phyloP scores from a whole-genome alignment of 1,139 yeast species.

The Yamadazyma dushanensis region DNA sequence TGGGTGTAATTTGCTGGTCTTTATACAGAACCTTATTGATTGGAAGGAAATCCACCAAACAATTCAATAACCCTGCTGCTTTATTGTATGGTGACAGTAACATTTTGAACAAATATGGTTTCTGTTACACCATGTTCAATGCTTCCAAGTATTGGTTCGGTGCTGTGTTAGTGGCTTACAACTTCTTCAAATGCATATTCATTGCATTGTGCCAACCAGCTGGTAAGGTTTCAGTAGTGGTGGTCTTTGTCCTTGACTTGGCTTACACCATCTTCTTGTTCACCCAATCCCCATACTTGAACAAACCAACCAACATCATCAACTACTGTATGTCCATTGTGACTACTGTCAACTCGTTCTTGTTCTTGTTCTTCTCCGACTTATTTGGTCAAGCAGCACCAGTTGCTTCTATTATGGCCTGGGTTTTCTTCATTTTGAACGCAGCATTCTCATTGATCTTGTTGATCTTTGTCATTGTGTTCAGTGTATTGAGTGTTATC shows the following conservation, averaged over 20 bases:
- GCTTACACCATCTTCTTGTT: slow-evolving; percentile 59
- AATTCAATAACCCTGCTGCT: slow-evolving; percentile 74
- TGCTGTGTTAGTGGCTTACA: slow-evolving; percentile 52
- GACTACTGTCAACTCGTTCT: slow-evolving; percentile 65
- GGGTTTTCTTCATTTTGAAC: slow-evolving; percentile 74
- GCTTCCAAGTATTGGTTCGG: slow-evolving; percentile 81
- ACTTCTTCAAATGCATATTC: slow-evolving; percentile 59
- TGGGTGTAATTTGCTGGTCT: slow-evolving; percentile 59
- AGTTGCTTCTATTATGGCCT: slow-evolving; percentile 75
- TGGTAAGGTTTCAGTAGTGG: slow-evolving; percentile 69
- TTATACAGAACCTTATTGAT: slow-evolving; percentile 56
- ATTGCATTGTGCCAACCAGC: slow-evolving; percentile 69
- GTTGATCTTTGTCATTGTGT: slow-evolving; percentile 59
- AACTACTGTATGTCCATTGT: slow-evolving; percentile 66
- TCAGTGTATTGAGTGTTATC: slow-evolving; percentile 54
- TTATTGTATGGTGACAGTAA: slow-evolving; percentile 67
- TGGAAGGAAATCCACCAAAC: slow-evolving; percentile 54
- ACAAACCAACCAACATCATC: slow-evolving; percentile 68
- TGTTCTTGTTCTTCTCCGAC: slow-evolving; percentile 72
- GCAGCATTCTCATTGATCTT: slow-evolving; percentile 73
- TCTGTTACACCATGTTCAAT: slow-evolving; percentile 78
- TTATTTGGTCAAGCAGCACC: slow-evolving; percentile 67
- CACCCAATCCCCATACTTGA: slow-evolving; percentile 63
- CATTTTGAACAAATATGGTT: slow-evolving; percentile 69
- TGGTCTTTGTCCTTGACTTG: slow-evolving; percentile 64